phyloP scores from a whole-genome alignment of 192 early-diverging fungal genomes.

The Geranomyces michiganensis region DNA sequence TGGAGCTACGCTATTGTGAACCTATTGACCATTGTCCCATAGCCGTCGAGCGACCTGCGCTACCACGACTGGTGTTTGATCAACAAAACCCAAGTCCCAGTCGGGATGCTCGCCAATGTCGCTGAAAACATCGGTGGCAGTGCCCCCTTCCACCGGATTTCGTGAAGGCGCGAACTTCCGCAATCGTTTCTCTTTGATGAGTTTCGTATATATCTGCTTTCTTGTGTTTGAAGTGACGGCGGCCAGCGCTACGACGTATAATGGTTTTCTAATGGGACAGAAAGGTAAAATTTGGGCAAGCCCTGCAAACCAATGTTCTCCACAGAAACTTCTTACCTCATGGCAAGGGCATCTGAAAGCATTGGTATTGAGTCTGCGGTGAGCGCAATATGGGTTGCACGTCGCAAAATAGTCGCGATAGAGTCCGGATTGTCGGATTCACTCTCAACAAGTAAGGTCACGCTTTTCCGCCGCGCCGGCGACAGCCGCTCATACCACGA shows the following conservation, averaged over 20 bases:
- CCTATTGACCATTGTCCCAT: not conserved
- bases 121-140: constrained; percentile 27
- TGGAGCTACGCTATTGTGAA: not conserved
- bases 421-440: not conserved
- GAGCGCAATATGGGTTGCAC: constrained; percentile 32
- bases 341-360: constrained; percentile 24
- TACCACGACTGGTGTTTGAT: not conserved
- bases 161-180: constrained; percentile 29
- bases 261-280: constrained; percentile 15
- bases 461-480: not conserved
- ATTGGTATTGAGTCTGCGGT: constrained; percentile 26
- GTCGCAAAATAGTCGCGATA: constrained; percentile 3
- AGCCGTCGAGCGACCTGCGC: not conserved
- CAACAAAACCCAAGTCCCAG: constrained; percentile 3
- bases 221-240: not conserved
- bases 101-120: constrained; percentile 35
- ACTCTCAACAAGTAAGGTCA: not conserved
- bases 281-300: not conserved
- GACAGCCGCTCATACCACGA: constrained; percentile 13
- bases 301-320: not conserved
- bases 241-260: constrained; percentile 25
- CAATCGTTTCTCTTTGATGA: constrained; percentile 7
- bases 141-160: not conserved
- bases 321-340: constrained; percentile 13
- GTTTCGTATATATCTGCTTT: constrained; percentile 1